These are phyloP conservation scores for Podospora pseudoanserina DNA, from an alignment of 495 filamentous ascomycete genomes.

Conservation along the genomic window DNA sequence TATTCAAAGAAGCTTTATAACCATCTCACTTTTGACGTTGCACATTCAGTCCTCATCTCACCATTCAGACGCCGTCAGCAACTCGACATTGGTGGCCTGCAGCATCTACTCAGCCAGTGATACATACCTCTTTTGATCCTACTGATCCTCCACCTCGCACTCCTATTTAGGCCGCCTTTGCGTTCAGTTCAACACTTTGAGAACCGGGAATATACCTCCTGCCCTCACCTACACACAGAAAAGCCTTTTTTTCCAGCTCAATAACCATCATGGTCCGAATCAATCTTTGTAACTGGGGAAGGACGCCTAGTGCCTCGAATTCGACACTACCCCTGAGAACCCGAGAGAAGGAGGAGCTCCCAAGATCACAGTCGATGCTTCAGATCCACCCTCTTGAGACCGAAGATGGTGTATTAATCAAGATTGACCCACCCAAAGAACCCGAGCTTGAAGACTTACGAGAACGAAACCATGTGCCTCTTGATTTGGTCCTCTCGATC, in stretches of 20 bases:
- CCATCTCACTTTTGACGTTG: background rate
- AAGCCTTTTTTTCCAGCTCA: background rate
- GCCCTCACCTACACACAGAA: too few relatives aligned
- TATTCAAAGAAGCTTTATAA: background rate
- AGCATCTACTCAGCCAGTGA: background rate
- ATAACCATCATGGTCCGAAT: background rate
- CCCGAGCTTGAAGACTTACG: background rate
- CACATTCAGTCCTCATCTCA: background rate
- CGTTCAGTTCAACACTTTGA: background rate
- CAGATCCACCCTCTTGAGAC: conserved; percentile 34
- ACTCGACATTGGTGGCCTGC: background rate
- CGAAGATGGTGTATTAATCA: conserved; percentile 36
- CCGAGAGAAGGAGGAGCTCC: conserved; percentile 1
- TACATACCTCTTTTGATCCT: background rate
- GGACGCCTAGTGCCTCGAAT: background rate
- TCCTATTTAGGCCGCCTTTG: background rate
- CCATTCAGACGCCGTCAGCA: background rate
- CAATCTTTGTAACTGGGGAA: background rate
- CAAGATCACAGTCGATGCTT: conserved; percentile 12
- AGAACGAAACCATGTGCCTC: conserved; percentile 31
- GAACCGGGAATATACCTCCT: too few relatives aligned
- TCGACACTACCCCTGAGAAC: background rate
- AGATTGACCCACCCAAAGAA: conserved; percentile 33
- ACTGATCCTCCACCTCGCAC: background rate
- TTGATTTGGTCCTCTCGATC: conserved; percentile 47